Evolutionary conservation across 208 protist species (phyloP), one percentile per base, ranked within the genome.

Genomic region (Crithidia mellificae): DNA sequence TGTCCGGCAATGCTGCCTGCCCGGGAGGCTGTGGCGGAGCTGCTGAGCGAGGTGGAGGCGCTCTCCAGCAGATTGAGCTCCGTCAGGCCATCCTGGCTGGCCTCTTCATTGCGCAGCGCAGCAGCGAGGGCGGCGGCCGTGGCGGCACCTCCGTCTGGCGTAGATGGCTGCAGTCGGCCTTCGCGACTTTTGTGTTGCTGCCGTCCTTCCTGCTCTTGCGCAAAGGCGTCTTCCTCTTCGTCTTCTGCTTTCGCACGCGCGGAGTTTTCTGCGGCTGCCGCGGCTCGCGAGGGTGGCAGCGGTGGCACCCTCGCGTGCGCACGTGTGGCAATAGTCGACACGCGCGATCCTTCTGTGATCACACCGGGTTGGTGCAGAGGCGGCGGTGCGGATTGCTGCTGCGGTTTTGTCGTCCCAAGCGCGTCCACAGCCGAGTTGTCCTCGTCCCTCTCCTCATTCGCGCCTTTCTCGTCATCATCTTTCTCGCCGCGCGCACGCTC

Each of bases 1-100:
- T 47, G 30, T 24, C 39, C 50, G 49, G 76, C 25, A 1, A 68
- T 53, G 24, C 76, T 81, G 11, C 68, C 62, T 2, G 64, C 64
- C 11, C 76, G 65, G 8, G 76, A 77, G 2, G 61, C 41, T 0
- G 54, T 58, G 7, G 65, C 27, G 17, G 61, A 63, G 32, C 59
- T 74, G 30, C 19, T 32, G 8, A 47, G 43, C 12, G 59, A 74
- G 27, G 39, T 38, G 17, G 50, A 22, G n/a, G 12, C 39, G 34
- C 59, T 63, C 17, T 12, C 59, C 3, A 24, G 39, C 34, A 24
- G 3, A 49, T 20, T 34, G 4, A 9, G 34, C n/a, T 14, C 46
- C 4, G 25, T 20, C 19, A 24, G n/a, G 1, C 30, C 32, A 29
- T 61, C 56, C 3, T 36, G 49, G n/a, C 30, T 29, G n/a, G 19